Conservation (phyloP, 2,329 filamentous ascomycete genomes). For the Xylariomycetidae sp. region DNA sequence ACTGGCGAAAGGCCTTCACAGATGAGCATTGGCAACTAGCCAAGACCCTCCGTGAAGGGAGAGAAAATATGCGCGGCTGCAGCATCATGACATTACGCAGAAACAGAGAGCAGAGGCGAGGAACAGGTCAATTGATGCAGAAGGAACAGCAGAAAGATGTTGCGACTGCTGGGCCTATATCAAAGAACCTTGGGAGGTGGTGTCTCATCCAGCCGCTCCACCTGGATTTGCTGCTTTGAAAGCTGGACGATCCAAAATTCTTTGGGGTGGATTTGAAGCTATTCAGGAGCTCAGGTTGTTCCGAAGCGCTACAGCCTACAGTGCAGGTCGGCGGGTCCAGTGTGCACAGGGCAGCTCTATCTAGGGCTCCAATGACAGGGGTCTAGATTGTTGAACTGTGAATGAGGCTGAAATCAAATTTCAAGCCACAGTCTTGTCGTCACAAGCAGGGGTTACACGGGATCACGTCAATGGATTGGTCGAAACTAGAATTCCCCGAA, state of each 20-base stretch:
- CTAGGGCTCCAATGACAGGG: no score
- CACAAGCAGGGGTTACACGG: slow-evolving; percentile 17
- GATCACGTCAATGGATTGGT: slow-evolving; percentile 27
- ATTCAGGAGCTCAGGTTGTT: slow-evolving; percentile 21
- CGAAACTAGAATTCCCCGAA: slow-evolving; percentile 6
- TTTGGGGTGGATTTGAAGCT: slow-evolving; percentile 19
- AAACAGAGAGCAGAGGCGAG: no score
- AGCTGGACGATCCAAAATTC: slow-evolving; percentile 14
- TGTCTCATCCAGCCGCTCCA: no score
- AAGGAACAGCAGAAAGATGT: no score
- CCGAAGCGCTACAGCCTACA: no score
- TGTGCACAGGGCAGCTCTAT: no score
- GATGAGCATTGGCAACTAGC: slow-evolving; percentile 18
- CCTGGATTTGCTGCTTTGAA: slow-evolving; percentile 4
- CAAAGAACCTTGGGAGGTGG: no score
- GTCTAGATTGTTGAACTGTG: no score
- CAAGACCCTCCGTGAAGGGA: slow-evolving; percentile 21
- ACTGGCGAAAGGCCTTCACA: slow-evolving; percentile 12
- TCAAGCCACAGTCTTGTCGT: slow-evolving; percentile 15
- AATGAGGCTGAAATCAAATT: slow-evolving; percentile 7
- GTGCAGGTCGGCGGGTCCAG: no score
- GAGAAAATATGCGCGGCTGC: slow-evolving; percentile 26
- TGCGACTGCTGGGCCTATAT: no score
- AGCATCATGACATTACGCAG: no score
- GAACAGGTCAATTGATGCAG: no score